phyloP scores from a whole-genome alignment of 164 flowering plant species.

The Magnolia officinalis region DNA sequence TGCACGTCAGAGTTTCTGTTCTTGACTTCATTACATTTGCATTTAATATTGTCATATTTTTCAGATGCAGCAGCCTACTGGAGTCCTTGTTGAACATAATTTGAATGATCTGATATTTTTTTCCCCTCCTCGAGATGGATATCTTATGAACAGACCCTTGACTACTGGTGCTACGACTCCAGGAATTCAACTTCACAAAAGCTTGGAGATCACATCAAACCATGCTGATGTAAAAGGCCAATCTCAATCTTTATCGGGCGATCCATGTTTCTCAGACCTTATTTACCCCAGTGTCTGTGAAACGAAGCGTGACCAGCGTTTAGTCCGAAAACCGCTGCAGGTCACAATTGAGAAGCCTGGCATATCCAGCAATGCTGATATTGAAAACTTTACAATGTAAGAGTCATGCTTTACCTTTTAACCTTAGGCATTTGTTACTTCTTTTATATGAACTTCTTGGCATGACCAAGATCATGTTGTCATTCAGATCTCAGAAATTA shows the following conservation, averaged over 20 bases:
- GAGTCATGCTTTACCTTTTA: constrained; percentile 9
- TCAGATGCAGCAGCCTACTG: constrained; percentile 26
- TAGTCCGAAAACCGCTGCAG: constrained; percentile 26
- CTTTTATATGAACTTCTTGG: neutral
- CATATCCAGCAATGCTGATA: constrained; percentile 16
- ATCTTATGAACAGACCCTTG: constrained; percentile 26
- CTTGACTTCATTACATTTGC: neutral
- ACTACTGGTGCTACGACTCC: constrained; percentile 33
- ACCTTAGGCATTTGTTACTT: neutral
- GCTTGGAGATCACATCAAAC: constrained; percentile 24
- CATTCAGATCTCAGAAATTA: too few species aligned
- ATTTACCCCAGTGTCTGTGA: constrained; percentile 34
- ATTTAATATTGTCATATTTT: neutral
- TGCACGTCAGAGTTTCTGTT: neutral
- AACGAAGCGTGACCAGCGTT: constrained; percentile 32
- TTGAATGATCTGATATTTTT: constrained; percentile 36
- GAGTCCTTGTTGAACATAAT: constrained; percentile 55
- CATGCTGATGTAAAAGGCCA: constrained; percentile 16
- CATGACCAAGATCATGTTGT: neutral
- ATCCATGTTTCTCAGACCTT: constrained; percentile 20
- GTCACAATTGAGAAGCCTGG: constrained; percentile 31
- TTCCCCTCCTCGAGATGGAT: constrained; percentile 58
- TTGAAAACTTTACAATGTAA: constrained; percentile 55
- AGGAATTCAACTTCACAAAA: constrained; percentile 24
- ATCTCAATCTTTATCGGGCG: constrained; percentile 31